Base-by-base conservation (phyloP, 768 basidiomycete genomes). In the Boletus rex-veris region DNA sequence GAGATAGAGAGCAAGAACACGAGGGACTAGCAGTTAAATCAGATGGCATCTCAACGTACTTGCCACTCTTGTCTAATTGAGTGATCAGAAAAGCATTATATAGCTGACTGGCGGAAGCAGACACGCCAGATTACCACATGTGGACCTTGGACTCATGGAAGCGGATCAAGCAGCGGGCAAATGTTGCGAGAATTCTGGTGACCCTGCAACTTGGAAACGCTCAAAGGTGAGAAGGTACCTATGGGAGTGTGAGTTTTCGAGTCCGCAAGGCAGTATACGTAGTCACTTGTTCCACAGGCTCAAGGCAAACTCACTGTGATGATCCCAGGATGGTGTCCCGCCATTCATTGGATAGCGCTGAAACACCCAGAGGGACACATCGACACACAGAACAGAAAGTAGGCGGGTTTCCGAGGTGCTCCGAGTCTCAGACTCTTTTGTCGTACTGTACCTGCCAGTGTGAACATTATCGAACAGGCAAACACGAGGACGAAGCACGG, bases 131-230 rank as follows among this genome's bases (percentile, higher is more conserved):
- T 35, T 40, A 45, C 26, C 16, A 35, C 41, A 35, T 40, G 45
- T 21, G 53, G 41, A 19, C 37, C 37, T 31, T 44, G 49, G 18
- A 49, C 45, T 43, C 26, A 31, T 46, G 31, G 48, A 45, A 51
- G 31, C 21, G 19, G 38, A 48, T 44, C 45, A 53, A 38, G 28
- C 31, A 35, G 15, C 8, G 3, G n/a, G 11, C 12, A 45, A 31
- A 50, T 43, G 31, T 33, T 36, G 45, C 10, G 44, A 50, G 28
- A 58, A 41, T 52, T 54, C 26, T 43, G 45, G 52, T 19, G 28
- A 11, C 31, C 37, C 33, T 39, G 58, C 57, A 52, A 56, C 54
- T 49, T 55, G 45, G 61, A 45, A 54, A 63, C 61, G 41, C 44
- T 26, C 6, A 24, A 8, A 52, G 33, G 48, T 55, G 53, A 47